Evolutionary conservation across 257 asterid genomes (phyloP).

Genomic region (Nicotiana tomentosiformis): DNA sequence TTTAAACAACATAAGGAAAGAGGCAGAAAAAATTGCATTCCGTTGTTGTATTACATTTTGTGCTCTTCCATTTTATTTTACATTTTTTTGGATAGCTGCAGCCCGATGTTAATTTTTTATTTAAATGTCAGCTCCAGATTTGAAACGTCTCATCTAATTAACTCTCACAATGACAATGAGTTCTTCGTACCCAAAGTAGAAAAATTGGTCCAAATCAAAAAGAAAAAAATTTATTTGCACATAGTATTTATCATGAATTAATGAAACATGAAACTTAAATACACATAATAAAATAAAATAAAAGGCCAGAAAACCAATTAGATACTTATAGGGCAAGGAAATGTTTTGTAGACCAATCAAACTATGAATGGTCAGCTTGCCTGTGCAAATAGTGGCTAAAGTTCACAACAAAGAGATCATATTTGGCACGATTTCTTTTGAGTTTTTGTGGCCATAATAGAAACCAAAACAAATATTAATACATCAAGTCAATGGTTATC

Average conservation of each 20-base stretch:
- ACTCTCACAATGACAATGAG: background rate
- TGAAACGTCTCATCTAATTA: no score
- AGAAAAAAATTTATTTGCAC: no score
- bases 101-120: no score
- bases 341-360: background rate
- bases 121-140: no score
- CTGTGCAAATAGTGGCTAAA: background rate
- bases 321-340: background rate
- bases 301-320: background rate
- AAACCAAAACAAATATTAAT: background rate
- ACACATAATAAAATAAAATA: no score
- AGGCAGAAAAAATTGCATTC: no score
- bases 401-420: background rate
- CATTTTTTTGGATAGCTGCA: no score
- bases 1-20: no score
- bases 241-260: no score
- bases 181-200: background rate
- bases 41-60: no score
- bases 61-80: no score
- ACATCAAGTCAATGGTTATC: background rate
- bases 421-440: background rate
- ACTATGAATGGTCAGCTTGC: background rate
- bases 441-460: background rate
- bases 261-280: no score
- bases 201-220: background rate